Percentiles rank a stretch among this genome's conserved stretches.
phyloP scores from a whole-genome alignment of 2,329 filamentous ascomycete genomes.

The Exophiala alcalophila region DNA sequence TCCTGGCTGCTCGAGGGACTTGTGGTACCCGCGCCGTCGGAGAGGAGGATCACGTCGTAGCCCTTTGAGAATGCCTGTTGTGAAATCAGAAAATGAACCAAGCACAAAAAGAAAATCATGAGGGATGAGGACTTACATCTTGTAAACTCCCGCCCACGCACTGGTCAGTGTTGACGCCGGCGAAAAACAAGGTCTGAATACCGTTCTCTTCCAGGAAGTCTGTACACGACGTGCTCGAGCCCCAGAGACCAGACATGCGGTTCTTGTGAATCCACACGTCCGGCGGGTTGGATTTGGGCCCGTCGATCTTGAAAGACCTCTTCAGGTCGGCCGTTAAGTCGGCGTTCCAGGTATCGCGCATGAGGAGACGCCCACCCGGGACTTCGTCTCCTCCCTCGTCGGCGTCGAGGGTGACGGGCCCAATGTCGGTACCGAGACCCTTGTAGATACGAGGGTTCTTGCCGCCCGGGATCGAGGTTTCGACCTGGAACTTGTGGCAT shows the following conservation, averaged over 20 bases:
- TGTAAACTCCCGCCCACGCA: constrained; percentile 55
- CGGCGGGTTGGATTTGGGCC: constrained; percentile 29
- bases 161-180: constrained; percentile 58
- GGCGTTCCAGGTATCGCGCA: constrained; percentile 57
- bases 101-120: not conserved
- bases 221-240: constrained; percentile 43
- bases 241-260: constrained; percentile 58
- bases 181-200: constrained; percentile 53
- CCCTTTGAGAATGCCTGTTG: constrained; percentile 52
- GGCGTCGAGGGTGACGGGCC: constrained; percentile 36
- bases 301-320: constrained; percentile 35
- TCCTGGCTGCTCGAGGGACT: constrained; percentile 28
- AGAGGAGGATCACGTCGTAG: constrained; percentile 55
- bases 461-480: constrained; percentile 27
- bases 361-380: constrained; percentile 42
- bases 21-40: constrained; percentile 54
- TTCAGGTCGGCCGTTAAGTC: constrained; percentile 50
- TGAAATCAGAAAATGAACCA: no score
- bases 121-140: constrained; percentile 37
- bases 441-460: constrained; percentile 34
- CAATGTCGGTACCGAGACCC: constrained; percentile 51
- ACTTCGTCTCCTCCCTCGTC: constrained; percentile 18
- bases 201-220: constrained; percentile 41
- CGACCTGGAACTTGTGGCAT: constrained; percentile 21
- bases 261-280: constrained; percentile 58